phyloP scores from a whole-genome alignment of 2,329 filamentous ascomycete species.

The Monilinia aucupariae region DNA sequence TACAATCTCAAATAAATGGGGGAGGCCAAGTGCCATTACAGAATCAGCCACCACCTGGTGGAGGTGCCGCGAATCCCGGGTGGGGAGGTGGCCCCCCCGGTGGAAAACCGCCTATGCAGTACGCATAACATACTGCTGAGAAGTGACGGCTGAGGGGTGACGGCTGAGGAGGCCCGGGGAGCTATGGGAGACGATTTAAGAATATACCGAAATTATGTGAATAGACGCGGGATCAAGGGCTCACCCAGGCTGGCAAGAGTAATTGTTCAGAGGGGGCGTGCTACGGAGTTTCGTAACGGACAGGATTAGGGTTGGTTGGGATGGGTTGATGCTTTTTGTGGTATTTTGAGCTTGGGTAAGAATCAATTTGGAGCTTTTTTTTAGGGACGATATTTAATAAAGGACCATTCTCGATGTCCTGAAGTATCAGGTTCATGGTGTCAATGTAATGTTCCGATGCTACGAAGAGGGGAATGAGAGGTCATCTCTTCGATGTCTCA shows the following conservation, averaged over 20 bases:
- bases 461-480: not conserved
- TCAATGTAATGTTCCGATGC: not conserved
- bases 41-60: slow-evolving; percentile 18
- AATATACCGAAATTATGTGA: not conserved
- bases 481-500: not conserved
- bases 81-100: slow-evolving; percentile 29
- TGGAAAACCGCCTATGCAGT: slow-evolving; percentile 32
- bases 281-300: not conserved
- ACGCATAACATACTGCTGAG: slow-evolving; percentile 22
- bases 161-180: too few relatives aligned
- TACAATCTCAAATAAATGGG: slow-evolving; percentile 28
- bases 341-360: not conserved
- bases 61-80: slow-evolving; percentile 22
- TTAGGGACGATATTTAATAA: not conserved
- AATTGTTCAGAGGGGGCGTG: not conserved
- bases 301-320: too few relatives aligned
- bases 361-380: not conserved
- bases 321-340: not conserved
- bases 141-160: not conserved
- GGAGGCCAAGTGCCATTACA: slow-evolving; percentile 30
- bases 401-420: not conserved
- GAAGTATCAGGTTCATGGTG: slow-evolving; percentile 8
- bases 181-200: not conserved
- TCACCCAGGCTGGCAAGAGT: not conserved
- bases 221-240: not conserved